A percentile compares a stretch with the other conserved stretches of the same genome.
These are phyloP conservation scores for Lentinus brumalis DNA, from an alignment of 768 basidiomycete species.

Conservation along the genomic window DNA sequence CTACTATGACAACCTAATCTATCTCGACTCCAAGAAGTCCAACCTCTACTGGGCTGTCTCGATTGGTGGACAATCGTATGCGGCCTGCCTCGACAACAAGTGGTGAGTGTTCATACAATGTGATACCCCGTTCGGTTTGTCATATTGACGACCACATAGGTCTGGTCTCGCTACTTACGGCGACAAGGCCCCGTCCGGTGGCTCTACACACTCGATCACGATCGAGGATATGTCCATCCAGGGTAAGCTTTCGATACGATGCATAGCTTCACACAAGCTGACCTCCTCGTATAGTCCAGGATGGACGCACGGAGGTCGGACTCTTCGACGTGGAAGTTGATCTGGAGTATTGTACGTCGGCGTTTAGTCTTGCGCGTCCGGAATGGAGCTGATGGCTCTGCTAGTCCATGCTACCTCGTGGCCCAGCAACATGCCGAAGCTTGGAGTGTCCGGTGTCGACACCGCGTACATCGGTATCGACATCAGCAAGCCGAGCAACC, in stretches of 20 bases:
- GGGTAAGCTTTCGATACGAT: neutral
- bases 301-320: constrained; percentile 3
- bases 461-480: constrained; percentile 7
- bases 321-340: constrained; percentile 13
- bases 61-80: constrained; percentile 4
- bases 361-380: neutral
- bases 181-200: neutral
- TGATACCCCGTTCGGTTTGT: no score
- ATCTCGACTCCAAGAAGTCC: constrained; percentile 10
- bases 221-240: neutral
- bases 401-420: constrained; percentile 1
- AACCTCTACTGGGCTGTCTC: constrained; percentile 10
- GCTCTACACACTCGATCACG: neutral
- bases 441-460: neutral
- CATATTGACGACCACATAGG: constrained; percentile 4
- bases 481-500: constrained; percentile 11
- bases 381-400: neutral
- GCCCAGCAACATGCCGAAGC: constrained; percentile 8
- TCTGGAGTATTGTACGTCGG: constrained; percentile 12
- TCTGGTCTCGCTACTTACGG: constrained; percentile 4
- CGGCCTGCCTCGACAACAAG: constrained; percentile 12
- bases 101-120: constrained; percentile 3
- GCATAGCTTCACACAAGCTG: neutral
- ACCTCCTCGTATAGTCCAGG: neutral
- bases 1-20: constrained; percentile 14